phyloP scores from a whole-genome alignment of 106 monocot species.

The Iris macrosiphon region DNA sequence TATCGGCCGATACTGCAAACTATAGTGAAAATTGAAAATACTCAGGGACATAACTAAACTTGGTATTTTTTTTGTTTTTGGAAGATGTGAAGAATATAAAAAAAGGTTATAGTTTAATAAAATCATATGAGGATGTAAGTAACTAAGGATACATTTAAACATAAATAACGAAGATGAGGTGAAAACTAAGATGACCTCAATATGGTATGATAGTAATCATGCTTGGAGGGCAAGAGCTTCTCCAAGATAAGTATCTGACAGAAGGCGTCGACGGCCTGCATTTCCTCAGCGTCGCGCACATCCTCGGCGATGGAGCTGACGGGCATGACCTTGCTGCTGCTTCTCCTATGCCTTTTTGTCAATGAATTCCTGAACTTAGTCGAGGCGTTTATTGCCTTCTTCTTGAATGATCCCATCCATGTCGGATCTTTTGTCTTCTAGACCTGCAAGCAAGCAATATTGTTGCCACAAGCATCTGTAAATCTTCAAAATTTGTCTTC shows the following conservation, averaged over 20 bases:
- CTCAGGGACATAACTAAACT: too few relatives aligned
- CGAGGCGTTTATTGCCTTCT: slow-evolving; percentile 39
- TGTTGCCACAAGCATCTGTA: not conserved
- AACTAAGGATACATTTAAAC: not conserved
- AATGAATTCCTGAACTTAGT: slow-evolving; percentile 40
- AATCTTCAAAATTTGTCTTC: not conserved
- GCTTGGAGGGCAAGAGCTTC: slow-evolving; percentile 46
- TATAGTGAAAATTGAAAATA: too few relatives aligned
- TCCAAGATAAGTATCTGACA: slow-evolving; percentile 50
- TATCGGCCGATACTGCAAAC: too few relatives aligned
- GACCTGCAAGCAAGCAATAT: slow-evolving; percentile 1
- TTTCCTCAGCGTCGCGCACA: slow-evolving; percentile 52
- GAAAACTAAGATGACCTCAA: slow-evolving; percentile 21
- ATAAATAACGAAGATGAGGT: not conserved
- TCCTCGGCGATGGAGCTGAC: slow-evolving; percentile 40
- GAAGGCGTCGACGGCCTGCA: slow-evolving; percentile 49
- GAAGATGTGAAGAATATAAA: too few relatives aligned
- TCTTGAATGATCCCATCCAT: slow-evolving; percentile 28
- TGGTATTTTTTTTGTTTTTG: too few relatives aligned
- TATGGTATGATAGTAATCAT: slow-evolving; percentile 65
- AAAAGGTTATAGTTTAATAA: not conserved
- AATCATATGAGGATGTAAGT: not conserved
- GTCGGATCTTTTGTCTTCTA: slow-evolving; percentile 4
- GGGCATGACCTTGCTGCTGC: slow-evolving; percentile 47
- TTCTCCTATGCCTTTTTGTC: slow-evolving; percentile 38